Percentiles rank a stretch among this genome's conserved stretches.
phyloP scores from a whole-genome alignment of 805 yeast genomes.

The Spathaspora sp. region DNA sequence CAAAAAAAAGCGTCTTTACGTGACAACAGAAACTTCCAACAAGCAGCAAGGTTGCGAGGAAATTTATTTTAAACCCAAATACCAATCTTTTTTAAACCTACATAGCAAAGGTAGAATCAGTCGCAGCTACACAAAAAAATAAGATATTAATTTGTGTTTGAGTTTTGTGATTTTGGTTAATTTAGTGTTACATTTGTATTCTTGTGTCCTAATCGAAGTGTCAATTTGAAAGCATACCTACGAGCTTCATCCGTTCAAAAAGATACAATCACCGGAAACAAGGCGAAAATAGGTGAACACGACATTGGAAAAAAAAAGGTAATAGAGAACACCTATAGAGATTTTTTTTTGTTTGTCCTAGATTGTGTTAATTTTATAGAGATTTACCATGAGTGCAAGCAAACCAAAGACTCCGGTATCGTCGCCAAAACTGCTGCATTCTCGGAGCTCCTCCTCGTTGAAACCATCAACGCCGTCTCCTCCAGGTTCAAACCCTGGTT shows the following conservation, averaged over 20 bases:
- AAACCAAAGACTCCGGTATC: conserved; percentile 33
- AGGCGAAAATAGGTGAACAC: too few species aligned
- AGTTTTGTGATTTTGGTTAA: background rate
- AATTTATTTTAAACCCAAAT: too few species aligned
- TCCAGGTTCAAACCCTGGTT: conserved; percentile 8
- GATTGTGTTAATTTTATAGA: background rate
- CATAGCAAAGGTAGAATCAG: background rate
- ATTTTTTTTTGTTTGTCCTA: background rate
- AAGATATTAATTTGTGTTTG: background rate
- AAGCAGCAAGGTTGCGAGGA: background rate
- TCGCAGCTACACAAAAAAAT: background rate
- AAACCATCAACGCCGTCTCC: conserved; percentile 30
- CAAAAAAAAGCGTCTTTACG: background rate
- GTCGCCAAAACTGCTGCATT: conserved; percentile 27
- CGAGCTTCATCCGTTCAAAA: background rate
- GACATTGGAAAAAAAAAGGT: too few species aligned
- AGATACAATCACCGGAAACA: background rate
- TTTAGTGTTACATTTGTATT: background rate
- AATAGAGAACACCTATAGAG: too few species aligned
- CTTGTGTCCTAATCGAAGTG: background rate
- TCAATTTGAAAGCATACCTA: background rate
- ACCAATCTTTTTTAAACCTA: too few species aligned
- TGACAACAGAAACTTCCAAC: background rate
- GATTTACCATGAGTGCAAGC: conserved; percentile 17
- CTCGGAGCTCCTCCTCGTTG: conserved; percentile 12